A percentile compares a stretch with the other conserved stretches of the same genome.
Conservation (phyloP, 75 land plant genomes). For the Cunninghamia lanceolata region DNA sequence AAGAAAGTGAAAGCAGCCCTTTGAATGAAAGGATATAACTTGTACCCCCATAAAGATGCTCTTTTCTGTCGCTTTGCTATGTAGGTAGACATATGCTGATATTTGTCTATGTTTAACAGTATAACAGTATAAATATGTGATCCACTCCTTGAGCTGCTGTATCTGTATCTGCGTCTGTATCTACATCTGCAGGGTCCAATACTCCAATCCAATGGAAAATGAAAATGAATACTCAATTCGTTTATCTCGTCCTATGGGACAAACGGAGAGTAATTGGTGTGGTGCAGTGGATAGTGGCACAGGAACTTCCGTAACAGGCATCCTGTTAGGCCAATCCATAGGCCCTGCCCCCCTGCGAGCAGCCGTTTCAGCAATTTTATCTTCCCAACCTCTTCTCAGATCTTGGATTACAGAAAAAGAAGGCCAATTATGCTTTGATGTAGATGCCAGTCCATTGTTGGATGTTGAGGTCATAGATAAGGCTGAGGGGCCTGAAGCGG, state of each 20-base stretch:
- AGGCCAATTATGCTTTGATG: conserved; percentile 5
- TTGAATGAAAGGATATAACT: no score
- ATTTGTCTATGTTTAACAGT: background rate
- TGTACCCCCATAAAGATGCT: background rate
- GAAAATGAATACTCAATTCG: background rate
- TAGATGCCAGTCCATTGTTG: background rate
- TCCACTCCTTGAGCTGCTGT: background rate
- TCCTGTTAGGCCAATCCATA: conserved; percentile 18
- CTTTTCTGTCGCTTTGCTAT: background rate
- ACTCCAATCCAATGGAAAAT: background rate
- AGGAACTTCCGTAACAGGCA: conserved; percentile 18
- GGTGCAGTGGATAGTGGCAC: conserved; percentile 24
- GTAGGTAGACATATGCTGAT: background rate
- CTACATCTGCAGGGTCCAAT: background rate
- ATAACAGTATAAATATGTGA: background rate
- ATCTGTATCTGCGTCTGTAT: background rate
- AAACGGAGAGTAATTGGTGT: conserved; percentile 26
- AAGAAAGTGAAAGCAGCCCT: no score
- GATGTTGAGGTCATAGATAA: background rate
- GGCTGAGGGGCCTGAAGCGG: background rate
- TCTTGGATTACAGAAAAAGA: conserved; percentile 9
- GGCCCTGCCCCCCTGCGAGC: background rate
- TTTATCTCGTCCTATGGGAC: conserved; percentile 4
- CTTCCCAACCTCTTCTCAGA: conserved; percentile 25
- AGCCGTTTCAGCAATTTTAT: conserved; percentile 4